Evolutionary conservation across 768 basidiomycete genomes (phyloP).

Genomic region (Pisolithus microcarpus): DNA sequence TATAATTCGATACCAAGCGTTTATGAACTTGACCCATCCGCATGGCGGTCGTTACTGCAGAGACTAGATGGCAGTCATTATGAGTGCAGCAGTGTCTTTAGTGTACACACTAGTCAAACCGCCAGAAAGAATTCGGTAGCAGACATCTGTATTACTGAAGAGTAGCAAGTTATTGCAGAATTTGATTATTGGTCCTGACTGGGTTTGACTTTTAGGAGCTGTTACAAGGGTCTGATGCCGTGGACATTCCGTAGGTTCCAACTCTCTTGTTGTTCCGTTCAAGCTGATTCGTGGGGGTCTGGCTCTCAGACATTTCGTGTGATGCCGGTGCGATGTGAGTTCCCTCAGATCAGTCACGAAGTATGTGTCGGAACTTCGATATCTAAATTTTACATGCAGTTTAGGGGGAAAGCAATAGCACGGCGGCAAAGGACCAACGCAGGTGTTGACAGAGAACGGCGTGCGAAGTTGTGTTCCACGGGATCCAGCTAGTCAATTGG

Average conservation of each 20-base stretch:
- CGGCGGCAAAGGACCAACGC: conserved; percentile 40
- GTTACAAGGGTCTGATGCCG: conserved; percentile 47
- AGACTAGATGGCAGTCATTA: no score
- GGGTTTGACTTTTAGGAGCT: conserved; percentile 32
- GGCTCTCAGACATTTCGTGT: conserved; percentile 25
- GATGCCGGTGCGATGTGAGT: conserved; percentile 69
- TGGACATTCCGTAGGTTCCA: conserved; percentile 67
- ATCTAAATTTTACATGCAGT: conserved; percentile 44
- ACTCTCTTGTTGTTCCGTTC: conserved; percentile 51
- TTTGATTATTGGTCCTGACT: conserved; percentile 52
- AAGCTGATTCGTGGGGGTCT: no score
- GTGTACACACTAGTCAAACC: no score
- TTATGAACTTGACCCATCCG: no score
- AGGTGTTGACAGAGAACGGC: conserved; percentile 49
- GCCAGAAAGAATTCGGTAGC: conserved; percentile 62
- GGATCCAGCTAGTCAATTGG: conserved; percentile 60
- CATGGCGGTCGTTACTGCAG: no score
- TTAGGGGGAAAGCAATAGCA: conserved; percentile 24
- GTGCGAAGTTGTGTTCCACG: conserved; percentile 62
- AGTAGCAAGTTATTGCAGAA: conserved; percentile 36
- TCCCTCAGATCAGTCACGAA: conserved; percentile 70
- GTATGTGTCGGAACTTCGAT: conserved; percentile 37
- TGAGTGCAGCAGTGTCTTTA: no score
- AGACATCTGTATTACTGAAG: conserved; percentile 48
- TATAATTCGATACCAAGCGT: not conserved